These are phyloP conservation scores for Ceratopteris richardii DNA, from an alignment of 75 land plant genomes.

Conservation along the genomic window DNA sequence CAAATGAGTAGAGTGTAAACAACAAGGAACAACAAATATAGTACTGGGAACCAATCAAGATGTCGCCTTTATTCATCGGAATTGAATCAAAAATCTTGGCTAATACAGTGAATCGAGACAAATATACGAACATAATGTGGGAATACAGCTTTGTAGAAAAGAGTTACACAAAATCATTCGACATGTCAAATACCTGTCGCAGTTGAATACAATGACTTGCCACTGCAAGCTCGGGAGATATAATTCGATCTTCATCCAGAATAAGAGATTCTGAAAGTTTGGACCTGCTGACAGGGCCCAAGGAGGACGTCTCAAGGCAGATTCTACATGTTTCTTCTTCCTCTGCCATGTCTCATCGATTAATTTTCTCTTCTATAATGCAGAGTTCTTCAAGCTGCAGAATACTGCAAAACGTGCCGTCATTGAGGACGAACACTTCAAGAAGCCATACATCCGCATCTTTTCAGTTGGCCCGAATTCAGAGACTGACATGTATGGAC, in stretches of 20 bases:
- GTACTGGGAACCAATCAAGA: not conserved
- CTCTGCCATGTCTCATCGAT: conserved; percentile 1
- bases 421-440: no score
- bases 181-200: no score
- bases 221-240: conserved; percentile 37
- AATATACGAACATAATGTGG: not conserved
- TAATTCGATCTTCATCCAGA: conserved; percentile 24
- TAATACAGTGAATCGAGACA: not conserved
- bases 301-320: conserved; percentile 21
- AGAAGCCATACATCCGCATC: no score
- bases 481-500: no score
- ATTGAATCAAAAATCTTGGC: not conserved
- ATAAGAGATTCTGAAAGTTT: conserved; percentile 12
- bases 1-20: no score
- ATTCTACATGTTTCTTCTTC: conserved; percentile 26
- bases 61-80: not conserved
- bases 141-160: not conserved
- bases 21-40: no score
- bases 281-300: conserved; percentile 8
- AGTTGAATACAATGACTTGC: conserved; percentile 1
- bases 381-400: no score
- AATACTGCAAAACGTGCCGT: no score
- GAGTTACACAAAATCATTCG: not conserved
- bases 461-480: no score
- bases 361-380: no score